phyloP scores from a whole-genome alignment of 495 filamentous ascomycete species.

The Amniculicola lignicola region DNA sequence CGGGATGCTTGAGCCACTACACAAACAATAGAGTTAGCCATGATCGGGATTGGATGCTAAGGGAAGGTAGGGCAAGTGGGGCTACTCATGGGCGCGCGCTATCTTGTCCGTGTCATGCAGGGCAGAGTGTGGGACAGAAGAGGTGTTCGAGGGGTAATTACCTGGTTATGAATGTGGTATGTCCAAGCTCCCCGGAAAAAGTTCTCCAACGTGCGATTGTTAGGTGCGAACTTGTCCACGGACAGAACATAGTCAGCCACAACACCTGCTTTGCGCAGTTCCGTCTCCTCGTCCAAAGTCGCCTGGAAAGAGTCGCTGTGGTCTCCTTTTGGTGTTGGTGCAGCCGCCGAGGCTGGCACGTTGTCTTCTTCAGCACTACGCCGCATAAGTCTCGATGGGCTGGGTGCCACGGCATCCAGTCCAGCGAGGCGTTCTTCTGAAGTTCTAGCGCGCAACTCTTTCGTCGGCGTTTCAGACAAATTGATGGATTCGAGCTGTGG shows the following conservation, averaged over 20 bases:
- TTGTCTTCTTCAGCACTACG: slow-evolving; percentile 28
- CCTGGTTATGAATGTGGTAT: slow-evolving; percentile 60
- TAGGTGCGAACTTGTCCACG: slow-evolving; percentile 51
- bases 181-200: slow-evolving; percentile 58
- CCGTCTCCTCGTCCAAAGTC: slow-evolving; percentile 36
- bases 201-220: slow-evolving; percentile 54
- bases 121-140: neutral
- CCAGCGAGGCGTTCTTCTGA: slow-evolving; percentile 14
- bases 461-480: slow-evolving; percentile 9
- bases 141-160: slow-evolving; percentile 34
- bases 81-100: too few species aligned
- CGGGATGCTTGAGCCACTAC: slow-evolving; percentile 53
- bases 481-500: slow-evolving; percentile 35
- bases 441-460: slow-evolving; percentile 22
- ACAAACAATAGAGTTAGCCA: slow-evolving; percentile 16
- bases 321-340: slow-evolving; percentile 23
- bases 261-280: slow-evolving; percentile 40
- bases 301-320: slow-evolving; percentile 36
- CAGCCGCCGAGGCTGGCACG: slow-evolving; percentile 22
- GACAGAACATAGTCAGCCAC: slow-evolving; percentile 44
- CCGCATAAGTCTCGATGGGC: slow-evolving; percentile 9
- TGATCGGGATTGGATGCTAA: slow-evolving; percentile 17
- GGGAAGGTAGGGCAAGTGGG: slow-evolving; percentile 28
- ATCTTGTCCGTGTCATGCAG: too few species aligned
- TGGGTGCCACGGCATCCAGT: slow-evolving; percentile 20